A percentile compares a stretch with the other conserved stretches of the same genome.
Conservation (phyloP, 805 yeast genomes). For the Vanderwaltozyma tropicalis region DNA sequence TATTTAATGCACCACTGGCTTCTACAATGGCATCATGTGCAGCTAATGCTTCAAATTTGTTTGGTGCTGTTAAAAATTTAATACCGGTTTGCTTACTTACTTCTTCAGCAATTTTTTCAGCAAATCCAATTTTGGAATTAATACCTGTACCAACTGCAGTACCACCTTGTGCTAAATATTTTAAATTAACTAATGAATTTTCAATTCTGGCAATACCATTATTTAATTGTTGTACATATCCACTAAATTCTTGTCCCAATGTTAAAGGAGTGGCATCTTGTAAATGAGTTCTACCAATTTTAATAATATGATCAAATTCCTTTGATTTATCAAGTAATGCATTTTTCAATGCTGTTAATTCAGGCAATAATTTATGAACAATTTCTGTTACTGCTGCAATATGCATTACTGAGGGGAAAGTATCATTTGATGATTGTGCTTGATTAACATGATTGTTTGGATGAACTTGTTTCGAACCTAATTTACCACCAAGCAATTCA, state of each 20-base stretch:
- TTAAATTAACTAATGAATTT: slow-evolving; percentile 61
- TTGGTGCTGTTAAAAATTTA: slow-evolving; percentile 89
- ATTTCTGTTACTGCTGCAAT: slow-evolving; percentile 95
- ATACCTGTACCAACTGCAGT: slow-evolving; percentile 99
- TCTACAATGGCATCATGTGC: slow-evolving; percentile 98
- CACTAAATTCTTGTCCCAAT: slow-evolving; percentile 95
- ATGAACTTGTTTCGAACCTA: slow-evolving; percentile 89
- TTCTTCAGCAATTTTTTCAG: slow-evolving; percentile 73
- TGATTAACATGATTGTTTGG: slow-evolving; percentile 98
- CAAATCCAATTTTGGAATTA: slow-evolving; percentile 88
- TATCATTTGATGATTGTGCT: slow-evolving; percentile 98
- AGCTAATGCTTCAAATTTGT: slow-evolving; percentile 97
- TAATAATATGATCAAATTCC: slow-evolving; percentile 83
- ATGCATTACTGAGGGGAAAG: slow-evolving; percentile 99
- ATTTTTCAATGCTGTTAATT: slow-evolving; percentile 64
- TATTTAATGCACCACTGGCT: slow-evolving; percentile 94
- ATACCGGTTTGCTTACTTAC: slow-evolving; percentile 81
- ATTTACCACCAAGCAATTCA: slow-evolving; percentile 83
- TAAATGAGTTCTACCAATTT: slow-evolving; percentile 97
- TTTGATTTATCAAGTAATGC: slow-evolving; percentile 68
- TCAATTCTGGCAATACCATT: slow-evolving; percentile 87
- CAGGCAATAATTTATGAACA: slow-evolving; percentile 64
- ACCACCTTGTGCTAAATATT: slow-evolving; percentile 95
- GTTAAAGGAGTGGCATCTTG: slow-evolving; percentile 99
- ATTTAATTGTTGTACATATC: slow-evolving; percentile 86